Conservation (phyloP, 2,329 filamentous ascomycete genomes). For the Orbilia oligospora region DNA sequence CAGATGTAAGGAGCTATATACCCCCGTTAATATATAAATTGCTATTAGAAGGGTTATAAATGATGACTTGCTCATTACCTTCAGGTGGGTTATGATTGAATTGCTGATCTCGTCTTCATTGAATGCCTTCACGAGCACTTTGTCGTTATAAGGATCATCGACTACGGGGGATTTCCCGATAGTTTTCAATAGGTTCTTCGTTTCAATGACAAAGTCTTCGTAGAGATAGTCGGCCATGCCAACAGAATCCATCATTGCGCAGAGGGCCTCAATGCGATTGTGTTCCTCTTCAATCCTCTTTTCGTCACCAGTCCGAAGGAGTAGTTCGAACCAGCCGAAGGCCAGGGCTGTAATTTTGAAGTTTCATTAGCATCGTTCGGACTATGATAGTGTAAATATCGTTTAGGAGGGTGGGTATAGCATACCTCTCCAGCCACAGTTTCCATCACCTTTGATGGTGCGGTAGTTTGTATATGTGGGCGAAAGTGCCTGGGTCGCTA, state of each 20-base stretch:
- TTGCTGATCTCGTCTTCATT: slow-evolving; percentile 79
- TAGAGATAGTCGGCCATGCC: slow-evolving; percentile 79
- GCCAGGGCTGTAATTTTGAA: slow-evolving; percentile 78
- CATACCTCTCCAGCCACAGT: slow-evolving; percentile 98
- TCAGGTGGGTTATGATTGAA: slow-evolving; percentile 86
- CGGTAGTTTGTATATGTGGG: slow-evolving; percentile 89
- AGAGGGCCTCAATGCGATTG: slow-evolving; percentile 79
- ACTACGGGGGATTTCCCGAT: slow-evolving; percentile 73
- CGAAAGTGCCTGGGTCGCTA: slow-evolving; percentile 76
- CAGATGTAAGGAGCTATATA: slow-evolving; percentile 82
- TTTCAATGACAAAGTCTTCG: slow-evolving; percentile 87
- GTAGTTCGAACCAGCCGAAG: slow-evolving; percentile 91
- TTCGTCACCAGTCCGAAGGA: slow-evolving; percentile 78
- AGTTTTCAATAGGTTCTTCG: slow-evolving; percentile 76
- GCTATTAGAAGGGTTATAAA: background rate
- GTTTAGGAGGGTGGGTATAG: slow-evolving; percentile 64
- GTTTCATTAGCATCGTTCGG: slow-evolving; percentile 11
- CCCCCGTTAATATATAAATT: slow-evolving; percentile 30
- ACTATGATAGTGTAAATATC: background rate
- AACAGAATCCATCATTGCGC: slow-evolving; percentile 77
- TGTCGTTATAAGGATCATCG: slow-evolving; percentile 71
- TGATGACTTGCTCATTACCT: slow-evolving; percentile 68
- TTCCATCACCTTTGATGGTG: slow-evolving; percentile 89
- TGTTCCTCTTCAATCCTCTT: slow-evolving; percentile 79
- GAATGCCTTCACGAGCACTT: slow-evolving; percentile 77